phyloP scores from a whole-genome alignment of 2,329 filamentous ascomycete species.

The Neopestalotiopsis sp. region DNA sequence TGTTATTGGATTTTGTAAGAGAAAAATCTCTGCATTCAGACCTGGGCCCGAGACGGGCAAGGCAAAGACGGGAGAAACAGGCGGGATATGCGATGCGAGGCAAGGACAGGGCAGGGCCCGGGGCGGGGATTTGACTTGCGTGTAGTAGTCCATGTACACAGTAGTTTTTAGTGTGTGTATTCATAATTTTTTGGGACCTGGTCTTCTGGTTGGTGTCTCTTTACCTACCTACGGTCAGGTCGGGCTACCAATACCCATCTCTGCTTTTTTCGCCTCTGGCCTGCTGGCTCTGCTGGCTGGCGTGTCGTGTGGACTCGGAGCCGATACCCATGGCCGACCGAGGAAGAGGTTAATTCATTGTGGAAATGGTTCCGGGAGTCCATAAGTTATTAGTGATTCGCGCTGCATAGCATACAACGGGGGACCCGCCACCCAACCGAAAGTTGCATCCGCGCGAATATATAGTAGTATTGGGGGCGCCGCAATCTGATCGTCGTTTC shows the following conservation, averaged over 20 bases:
- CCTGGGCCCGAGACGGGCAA: not conserved
- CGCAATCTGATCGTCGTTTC: conserved; percentile 2
- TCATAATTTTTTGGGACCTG: not conserved
- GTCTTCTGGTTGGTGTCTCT: not conserved
- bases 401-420: not conserved
- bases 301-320: conserved; percentile 8
- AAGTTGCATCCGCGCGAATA: conserved; percentile 1
- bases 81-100: not conserved
- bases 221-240: not conserved
- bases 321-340: not conserved
- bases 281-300: not conserved
- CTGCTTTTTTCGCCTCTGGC: no score
- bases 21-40: conserved; percentile 8
- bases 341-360: not conserved
- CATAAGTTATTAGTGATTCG: not conserved
- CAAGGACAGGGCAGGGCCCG: not conserved
- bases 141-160: not conserved
- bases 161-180: not conserved
- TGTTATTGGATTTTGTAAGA: not conserved
- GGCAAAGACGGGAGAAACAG: not conserved
- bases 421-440: not conserved
- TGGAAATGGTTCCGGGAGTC: not conserved
- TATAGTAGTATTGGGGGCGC: not conserved
- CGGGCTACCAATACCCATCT: not conserved
- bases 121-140: not conserved